Conservation (phyloP, 306 rosid species). For the Benincasa hispida region DNA sequence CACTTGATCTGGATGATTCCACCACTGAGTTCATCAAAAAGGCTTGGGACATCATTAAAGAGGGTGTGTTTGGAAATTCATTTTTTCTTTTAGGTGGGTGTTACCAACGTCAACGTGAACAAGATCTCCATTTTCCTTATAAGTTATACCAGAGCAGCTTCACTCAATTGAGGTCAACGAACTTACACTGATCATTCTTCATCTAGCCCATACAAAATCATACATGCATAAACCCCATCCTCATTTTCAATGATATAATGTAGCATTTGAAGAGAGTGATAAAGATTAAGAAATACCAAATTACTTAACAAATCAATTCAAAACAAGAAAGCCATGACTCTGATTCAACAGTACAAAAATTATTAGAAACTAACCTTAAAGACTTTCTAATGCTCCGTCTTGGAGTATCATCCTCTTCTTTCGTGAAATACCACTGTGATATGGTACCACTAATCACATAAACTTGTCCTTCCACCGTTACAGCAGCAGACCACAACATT, state of each 20-base stretch:
- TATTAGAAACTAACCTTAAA: conserved; percentile 41
- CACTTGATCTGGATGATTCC: not conserved
- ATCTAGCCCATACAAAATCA: not conserved
- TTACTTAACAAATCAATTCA: not conserved
- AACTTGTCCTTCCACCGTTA: conserved; percentile 69
- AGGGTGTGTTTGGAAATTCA: not conserved
- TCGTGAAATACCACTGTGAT: conserved; percentile 81
- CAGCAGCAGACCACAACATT: conserved; percentile 75
- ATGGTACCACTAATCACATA: conserved; percentile 81
- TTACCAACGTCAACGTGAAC: not conserved
- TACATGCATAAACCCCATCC: not conserved
- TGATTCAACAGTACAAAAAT: not conserved
- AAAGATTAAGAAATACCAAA: not conserved
- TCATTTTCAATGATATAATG: not conserved
- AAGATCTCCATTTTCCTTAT: not conserved
- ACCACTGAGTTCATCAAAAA: not conserved
- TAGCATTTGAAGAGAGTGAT: not conserved
- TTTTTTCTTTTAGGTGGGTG: not conserved
- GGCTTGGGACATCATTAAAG: not conserved
- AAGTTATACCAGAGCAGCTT: not conserved
- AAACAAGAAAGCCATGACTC: not conserved
- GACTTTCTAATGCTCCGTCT: conserved; percentile 51
- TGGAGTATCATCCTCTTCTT: conserved; percentile 41
- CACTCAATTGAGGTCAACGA: not conserved
- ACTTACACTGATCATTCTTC: not conserved